Evolutionary conservation across 169 alveolate genomes (phyloP).

Genomic region (Neospora caninum): DNA sequence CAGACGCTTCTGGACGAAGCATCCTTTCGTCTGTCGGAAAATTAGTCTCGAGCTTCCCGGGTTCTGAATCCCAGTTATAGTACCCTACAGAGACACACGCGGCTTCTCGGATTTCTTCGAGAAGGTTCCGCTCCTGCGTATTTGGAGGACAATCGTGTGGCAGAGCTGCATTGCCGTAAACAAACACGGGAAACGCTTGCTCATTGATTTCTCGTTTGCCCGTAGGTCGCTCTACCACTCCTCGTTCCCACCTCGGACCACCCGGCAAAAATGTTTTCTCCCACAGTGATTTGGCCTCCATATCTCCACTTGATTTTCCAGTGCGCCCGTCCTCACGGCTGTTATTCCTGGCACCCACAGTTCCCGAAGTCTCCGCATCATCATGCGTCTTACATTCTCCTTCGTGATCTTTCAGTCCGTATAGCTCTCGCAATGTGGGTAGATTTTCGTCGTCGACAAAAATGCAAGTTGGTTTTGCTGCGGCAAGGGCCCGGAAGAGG

Average conservation of each 20-base stretch:
- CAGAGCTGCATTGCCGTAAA: background rate
- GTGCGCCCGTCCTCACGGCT: background rate
- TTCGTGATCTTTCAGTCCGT: background rate
- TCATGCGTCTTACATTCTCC: background rate
- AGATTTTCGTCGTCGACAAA: background rate
- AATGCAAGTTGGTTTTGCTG: background rate
- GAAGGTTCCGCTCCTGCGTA: background rate
- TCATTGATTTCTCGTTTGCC: background rate
- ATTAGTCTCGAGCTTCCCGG: no score
- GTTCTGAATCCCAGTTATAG: no score
- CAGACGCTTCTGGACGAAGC: background rate
- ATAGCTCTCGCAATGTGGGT: background rate
- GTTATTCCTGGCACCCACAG: background rate
- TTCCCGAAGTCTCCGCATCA: background rate
- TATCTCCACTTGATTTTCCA: background rate
- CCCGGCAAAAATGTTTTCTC: background rate
- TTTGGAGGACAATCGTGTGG: background rate
- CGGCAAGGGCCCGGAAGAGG: background rate
- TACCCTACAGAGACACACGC: background rate
- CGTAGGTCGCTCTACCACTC: background rate
- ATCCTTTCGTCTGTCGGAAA: background rate
- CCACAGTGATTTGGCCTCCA: background rate
- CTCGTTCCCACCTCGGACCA: background rate
- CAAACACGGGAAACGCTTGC: background rate
- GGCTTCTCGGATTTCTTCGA: constrained; percentile 20